A percentile compares a stretch with the other conserved stretches of the same genome.
Conservation (phyloP, 2,329 filamentous ascomycete genomes). For the Paecilomyces variotii region DNA sequence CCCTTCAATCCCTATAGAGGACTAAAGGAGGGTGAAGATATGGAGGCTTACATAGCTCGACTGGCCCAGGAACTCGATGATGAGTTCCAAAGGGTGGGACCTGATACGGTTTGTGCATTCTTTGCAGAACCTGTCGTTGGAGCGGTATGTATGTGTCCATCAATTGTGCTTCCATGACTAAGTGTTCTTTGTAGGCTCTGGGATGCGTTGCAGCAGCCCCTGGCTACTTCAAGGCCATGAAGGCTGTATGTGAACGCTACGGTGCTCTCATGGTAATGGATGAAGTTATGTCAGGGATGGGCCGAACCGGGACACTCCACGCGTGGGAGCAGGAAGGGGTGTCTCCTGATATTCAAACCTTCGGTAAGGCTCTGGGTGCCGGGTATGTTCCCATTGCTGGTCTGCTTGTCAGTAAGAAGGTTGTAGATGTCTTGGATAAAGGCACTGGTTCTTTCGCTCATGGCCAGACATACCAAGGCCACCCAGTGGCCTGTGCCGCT, state of each 20-base stretch:
- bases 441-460: constrained; percentile 43
- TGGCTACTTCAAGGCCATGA: constrained; percentile 61
- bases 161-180: background rate
- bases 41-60: constrained; percentile 49
- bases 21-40: constrained; percentile 41
- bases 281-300: constrained; percentile 60
- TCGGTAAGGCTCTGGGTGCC: constrained; percentile 51
- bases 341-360: constrained; percentile 48
- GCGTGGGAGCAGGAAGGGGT: constrained; percentile 50
- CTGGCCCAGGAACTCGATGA: constrained; percentile 56
- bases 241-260: constrained; percentile 57
- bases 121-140: constrained; percentile 64
- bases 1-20: constrained; percentile 58
- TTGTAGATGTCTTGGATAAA: constrained; percentile 38
- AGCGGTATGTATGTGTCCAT: constrained; percentile 40
- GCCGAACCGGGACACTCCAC: constrained; percentile 46
- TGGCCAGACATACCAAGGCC: constrained; percentile 52
- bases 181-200: constrained; percentile 37
- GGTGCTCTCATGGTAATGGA: constrained; percentile 65
- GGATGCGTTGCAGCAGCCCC: constrained; percentile 56
- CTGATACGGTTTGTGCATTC: constrained; percentile 59
- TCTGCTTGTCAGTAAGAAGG: constrained; percentile 40
- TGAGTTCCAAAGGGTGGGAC: constrained; percentile 55
- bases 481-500: constrained; percentile 45
- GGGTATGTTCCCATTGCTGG: constrained; percentile 48